A percentile compares a stretch with the other conserved stretches of the same genome.
Conservation (phyloP, 1,139 yeast species). For the Lodderomyces metapsilosis region DNA sequence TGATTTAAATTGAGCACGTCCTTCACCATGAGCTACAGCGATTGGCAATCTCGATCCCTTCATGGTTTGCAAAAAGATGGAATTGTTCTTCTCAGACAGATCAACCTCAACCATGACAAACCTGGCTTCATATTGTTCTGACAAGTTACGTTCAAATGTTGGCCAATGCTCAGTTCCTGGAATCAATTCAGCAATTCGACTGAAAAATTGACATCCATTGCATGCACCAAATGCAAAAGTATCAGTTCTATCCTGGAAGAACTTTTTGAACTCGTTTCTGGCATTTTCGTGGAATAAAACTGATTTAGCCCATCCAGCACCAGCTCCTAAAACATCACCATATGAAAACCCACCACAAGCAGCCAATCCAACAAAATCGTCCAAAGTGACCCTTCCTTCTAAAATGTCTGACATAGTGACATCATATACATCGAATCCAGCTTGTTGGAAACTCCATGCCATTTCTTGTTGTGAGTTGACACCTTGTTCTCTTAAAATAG, state of each 20-base stretch:
- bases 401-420: slow-evolving; percentile 96
- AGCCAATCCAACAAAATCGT: slow-evolving; percentile 87
- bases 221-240: slow-evolving; percentile 99
- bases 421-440: slow-evolving; percentile 91
- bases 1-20: slow-evolving; percentile 72
- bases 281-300: slow-evolving; percentile 84
- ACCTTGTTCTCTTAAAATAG: slow-evolving; percentile 97
- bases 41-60: slow-evolving; percentile 89
- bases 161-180: slow-evolving; percentile 99
- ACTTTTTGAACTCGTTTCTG: slow-evolving; percentile 70
- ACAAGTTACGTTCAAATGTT: slow-evolving; percentile 81
- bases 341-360: slow-evolving; percentile 99
- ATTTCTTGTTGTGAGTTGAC: slow-evolving; percentile 97
- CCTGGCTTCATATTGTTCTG: slow-evolving; percentile 98
- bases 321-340: slow-evolving; percentile 99
- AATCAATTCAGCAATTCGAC: slow-evolving; percentile 81
- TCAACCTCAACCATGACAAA: slow-evolving; percentile 85
- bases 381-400: slow-evolving; percentile 68
- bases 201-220: slow-evolving; percentile 96
- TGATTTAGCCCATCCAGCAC: slow-evolving; percentile 99
- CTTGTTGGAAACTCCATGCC: slow-evolving; percentile 96
- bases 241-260: slow-evolving; percentile 83
- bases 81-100: slow-evolving; percentile 44
- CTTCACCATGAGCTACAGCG: slow-evolving; percentile 99
- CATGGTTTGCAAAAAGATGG: slow-evolving; percentile 87